These are phyloP conservation scores for Amanita muscaria DNA, from an alignment of 768 basidiomycete species.

Conservation along the genomic window DNA sequence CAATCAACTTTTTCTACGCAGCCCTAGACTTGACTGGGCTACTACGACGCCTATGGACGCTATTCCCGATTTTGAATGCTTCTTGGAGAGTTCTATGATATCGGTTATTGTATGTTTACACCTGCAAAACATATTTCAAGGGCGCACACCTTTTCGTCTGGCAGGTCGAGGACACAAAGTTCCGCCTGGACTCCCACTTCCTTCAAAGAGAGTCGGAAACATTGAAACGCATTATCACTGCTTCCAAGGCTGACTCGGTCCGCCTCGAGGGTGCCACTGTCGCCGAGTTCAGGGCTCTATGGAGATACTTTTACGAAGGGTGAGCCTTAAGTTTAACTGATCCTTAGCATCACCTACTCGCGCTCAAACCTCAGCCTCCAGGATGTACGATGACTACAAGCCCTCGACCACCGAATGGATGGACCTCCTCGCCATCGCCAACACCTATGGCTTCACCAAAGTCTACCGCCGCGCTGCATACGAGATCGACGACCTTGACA, in stretches of 20 bases:
- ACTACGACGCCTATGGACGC: constrained; percentile 2
- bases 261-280: constrained; percentile 3
- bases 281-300: constrained; percentile 3
- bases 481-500: constrained; percentile 3
- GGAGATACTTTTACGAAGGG: constrained; percentile 3
- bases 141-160: too few species aligned
- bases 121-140: background rate
- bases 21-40: constrained; percentile 2
- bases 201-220: constrained; percentile 4
- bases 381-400: constrained; percentile 5
- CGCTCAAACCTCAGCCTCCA: constrained; percentile 4
- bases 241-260: constrained; percentile 5
- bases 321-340: too few species aligned
- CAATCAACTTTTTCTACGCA: constrained; percentile 3
- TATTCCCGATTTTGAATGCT: constrained; percentile 4
- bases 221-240: constrained; percentile 1
- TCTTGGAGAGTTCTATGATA: constrained; percentile 5
- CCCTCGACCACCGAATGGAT: constrained; percentile 3
- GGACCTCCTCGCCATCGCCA: constrained; percentile 3
- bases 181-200: constrained; percentile 4
- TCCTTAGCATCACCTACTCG: constrained; percentile 3
- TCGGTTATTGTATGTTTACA: constrained; percentile 1
- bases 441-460: constrained; percentile 3
- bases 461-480: constrained; percentile 1
- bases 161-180: background rate